Conservation (phyloP, 192 early-diverging fungal genomes). For the Jimgerdemannia flammicorona region DNA sequence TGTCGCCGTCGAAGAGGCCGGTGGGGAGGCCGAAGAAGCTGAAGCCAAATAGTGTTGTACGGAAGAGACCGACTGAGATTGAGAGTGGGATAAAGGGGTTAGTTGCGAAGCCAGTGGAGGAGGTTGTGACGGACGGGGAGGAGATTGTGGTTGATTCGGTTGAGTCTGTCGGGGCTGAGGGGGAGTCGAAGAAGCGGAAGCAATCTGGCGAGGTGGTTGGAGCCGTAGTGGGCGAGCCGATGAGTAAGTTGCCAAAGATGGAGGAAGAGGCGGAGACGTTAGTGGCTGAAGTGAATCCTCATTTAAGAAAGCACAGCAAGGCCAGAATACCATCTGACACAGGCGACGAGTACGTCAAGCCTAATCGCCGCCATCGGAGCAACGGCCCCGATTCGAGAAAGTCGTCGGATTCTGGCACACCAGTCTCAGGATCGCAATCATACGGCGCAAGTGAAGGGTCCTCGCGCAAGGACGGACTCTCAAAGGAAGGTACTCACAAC, state of each 20-base stretch:
- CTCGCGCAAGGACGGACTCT: too few species aligned
- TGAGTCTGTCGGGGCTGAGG: not conserved
- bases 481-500: too few species aligned
- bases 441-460: too few species aligned
- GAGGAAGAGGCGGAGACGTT: not conserved
- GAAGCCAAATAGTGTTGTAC: not conserved
- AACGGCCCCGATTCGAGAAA: not conserved
- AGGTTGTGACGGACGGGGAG: not conserved
- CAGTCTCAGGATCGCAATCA: too few species aligned
- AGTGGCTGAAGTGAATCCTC: not conserved
- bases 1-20: not conserved
- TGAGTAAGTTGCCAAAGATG: not conserved
- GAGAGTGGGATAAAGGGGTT: not conserved
- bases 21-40: not conserved
- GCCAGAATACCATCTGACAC: not conserved
- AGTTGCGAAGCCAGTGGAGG: not conserved
- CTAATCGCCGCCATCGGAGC: not conserved
- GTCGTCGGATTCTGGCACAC: not conserved
- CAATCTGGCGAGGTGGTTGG: not conserved
- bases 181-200: not conserved
- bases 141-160: too few species aligned
- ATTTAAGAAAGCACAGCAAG: not conserved
- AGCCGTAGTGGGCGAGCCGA: not conserved
- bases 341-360: not conserved
- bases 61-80: not conserved